These are phyloP conservation scores for Alternaria sp. DNA, from an alignment of 2,329 filamentous ascomycete genomes.

Conservation along the genomic window DNA sequence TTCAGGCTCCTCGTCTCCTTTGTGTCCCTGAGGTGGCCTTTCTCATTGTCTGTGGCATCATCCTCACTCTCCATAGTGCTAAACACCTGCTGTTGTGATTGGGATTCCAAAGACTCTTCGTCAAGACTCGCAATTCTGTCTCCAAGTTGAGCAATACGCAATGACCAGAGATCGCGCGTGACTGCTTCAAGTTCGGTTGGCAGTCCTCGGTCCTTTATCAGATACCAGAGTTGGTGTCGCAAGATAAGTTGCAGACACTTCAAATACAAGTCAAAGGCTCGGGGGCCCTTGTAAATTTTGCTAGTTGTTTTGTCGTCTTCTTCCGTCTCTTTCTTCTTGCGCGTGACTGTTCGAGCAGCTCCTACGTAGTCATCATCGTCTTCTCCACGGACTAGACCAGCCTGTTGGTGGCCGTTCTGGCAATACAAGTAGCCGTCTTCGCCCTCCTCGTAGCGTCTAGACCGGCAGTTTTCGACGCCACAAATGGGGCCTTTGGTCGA, in stretches of 20 bases:
- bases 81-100: constrained; percentile 63
- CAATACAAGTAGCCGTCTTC: constrained; percentile 83
- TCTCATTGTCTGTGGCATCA: constrained; percentile 50
- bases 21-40: constrained; percentile 39
- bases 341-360: constrained; percentile 64
- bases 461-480: constrained; percentile 72
- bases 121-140: constrained; percentile 52
- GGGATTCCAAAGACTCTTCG: constrained; percentile 45
- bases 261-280: constrained; percentile 79
- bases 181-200: constrained; percentile 78
- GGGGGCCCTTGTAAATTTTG: constrained; percentile 68
- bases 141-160: constrained; percentile 70
- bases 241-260: constrained; percentile 86
- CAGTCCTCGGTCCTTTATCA: constrained; percentile 72
- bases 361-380: constrained; percentile 73
- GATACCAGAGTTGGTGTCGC: constrained; percentile 78
- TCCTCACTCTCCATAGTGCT: constrained; percentile 63
- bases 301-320: constrained; percentile 56
- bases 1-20: constrained; percentile 49
- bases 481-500: constrained; percentile 52
- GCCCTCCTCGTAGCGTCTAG: constrained; percentile 70
- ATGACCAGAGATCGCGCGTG: constrained; percentile 83
- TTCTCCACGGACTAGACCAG: constrained; percentile 45
- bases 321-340: constrained; percentile 61
- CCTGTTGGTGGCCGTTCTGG: constrained; percentile 75